These are phyloP conservation scores for Populus hybrid DNA, from an alignment of 441 rosid species.

Conservation along the genomic window DNA sequence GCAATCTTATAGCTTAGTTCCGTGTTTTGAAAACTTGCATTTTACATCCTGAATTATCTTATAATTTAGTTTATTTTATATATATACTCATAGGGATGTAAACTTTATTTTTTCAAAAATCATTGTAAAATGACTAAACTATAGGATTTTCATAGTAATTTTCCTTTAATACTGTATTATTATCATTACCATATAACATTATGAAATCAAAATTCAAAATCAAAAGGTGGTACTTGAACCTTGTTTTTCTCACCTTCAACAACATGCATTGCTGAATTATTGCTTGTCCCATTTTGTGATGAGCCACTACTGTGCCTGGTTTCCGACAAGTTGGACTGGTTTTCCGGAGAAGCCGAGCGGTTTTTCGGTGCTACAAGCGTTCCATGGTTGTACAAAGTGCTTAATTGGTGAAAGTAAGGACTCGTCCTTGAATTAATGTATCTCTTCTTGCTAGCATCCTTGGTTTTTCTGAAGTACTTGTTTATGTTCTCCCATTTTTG, in stretches of 20 bases:
- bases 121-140: too few species aligned
- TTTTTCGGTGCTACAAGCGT: conserved; percentile 30
- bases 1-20: background rate
- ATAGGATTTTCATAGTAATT: too few species aligned
- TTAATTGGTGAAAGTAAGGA: conserved; percentile 82
- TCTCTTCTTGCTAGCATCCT: conserved; percentile 71
- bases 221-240: conserved; percentile 38
- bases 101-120: too few species aligned
- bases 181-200: background rate
- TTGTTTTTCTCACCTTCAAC: conserved; percentile 30
- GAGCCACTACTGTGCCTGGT: conserved; percentile 11
- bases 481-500: conserved; percentile 99
- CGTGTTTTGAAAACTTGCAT: background rate
- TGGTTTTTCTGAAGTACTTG: conserved; percentile 91
- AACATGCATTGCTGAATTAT: conserved; percentile 25
- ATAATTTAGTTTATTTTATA: background rate
- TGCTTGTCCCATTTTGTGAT: conserved; percentile 15
- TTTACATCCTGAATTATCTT: background rate
- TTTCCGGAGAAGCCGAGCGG: conserved; percentile 13
- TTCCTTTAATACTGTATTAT: background rate
- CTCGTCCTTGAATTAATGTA: conserved; percentile 77
- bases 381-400: conserved; percentile 61
- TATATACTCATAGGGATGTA: too few species aligned
- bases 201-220: conserved; percentile 37
- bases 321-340: conserved; percentile 22